A percentile compares a stretch with the other conserved stretches of the same genome.
Evolutionary conservation across 305 asterid species (phyloP).

Genomic region (Fraxinus sp.): DNA sequence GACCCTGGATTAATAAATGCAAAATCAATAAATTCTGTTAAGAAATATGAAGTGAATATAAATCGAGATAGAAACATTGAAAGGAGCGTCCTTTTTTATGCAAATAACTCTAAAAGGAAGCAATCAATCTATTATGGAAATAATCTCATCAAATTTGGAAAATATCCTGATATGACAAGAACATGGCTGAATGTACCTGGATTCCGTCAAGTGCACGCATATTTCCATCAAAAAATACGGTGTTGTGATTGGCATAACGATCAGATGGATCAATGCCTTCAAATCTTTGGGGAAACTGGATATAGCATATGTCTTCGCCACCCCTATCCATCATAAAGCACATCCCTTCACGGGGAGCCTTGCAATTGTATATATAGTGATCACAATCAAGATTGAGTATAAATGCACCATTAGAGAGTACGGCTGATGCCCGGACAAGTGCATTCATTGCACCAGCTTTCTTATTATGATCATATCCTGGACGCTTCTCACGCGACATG

Average conservation of each 20-base stretch:
- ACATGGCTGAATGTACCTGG: constrained; percentile 29
- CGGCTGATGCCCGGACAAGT: constrained; percentile 46
- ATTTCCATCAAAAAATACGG: constrained; percentile 56
- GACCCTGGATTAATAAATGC: constrained; percentile 31
- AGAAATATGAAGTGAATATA: not conserved
- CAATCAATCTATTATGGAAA: not conserved
- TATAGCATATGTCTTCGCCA: constrained; percentile 54
- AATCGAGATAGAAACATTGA: not conserved
- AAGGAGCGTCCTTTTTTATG: not conserved
- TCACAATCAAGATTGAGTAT: constrained; percentile 4
- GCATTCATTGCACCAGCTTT: constrained; percentile 62
- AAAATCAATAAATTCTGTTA: not conserved
- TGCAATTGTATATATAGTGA: constrained; percentile 42
- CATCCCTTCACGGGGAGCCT: constrained; percentile 55
- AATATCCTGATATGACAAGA: not conserved
- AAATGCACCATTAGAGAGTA: constrained; percentile 41
- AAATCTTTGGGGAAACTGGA: constrained; percentile 57
- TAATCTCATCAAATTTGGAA: not conserved
- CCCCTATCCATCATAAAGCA: constrained; percentile 64
- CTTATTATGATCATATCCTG: constrained; percentile 53
- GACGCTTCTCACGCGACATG: constrained; percentile 52
- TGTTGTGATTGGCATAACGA: constrained; percentile 55
- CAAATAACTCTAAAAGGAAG: not conserved
- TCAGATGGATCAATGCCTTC: constrained; percentile 65
- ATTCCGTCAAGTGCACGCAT: constrained; percentile 59